phyloP scores from a whole-genome alignment of 139 green algal genomes.

The Chlamydomonas incerta region DNA sequence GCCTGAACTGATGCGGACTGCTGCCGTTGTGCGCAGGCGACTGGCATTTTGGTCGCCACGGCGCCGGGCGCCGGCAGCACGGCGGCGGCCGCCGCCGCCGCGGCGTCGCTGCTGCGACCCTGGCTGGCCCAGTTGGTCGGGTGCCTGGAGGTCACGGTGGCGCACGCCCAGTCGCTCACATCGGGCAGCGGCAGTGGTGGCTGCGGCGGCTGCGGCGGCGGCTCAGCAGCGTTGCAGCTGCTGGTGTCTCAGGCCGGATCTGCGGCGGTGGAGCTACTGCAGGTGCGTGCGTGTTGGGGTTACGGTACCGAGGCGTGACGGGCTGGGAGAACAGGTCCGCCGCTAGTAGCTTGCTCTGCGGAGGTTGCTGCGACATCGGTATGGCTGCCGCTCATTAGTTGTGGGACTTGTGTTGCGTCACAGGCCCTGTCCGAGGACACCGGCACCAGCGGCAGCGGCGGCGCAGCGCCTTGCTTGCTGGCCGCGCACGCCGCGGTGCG shows the following conservation, averaged over 20 bases:
- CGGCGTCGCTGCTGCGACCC: neutral
- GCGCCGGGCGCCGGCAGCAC: too few species aligned
- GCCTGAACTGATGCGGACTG: too few species aligned
- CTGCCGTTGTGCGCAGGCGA: too few species aligned
- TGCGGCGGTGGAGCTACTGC: neutral
- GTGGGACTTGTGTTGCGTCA: neutral
- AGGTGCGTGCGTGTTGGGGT: neutral
- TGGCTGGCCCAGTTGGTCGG: conserved; percentile 34
- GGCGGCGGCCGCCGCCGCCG: too few species aligned
- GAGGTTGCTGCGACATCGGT: too few species aligned
- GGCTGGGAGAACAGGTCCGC: too few species aligned
- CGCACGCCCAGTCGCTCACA: neutral
- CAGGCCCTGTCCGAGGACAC: neutral
- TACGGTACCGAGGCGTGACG: too few species aligned
- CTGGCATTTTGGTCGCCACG: too few species aligned
- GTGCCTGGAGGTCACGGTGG: conserved; percentile 33
- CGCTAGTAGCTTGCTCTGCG: too few species aligned
- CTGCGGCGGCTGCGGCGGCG: neutral
- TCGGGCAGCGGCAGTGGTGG: too few species aligned
- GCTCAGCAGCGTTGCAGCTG: neutral
- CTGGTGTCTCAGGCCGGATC: neutral
- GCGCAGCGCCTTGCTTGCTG: neutral
- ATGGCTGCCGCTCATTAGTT: neutral
- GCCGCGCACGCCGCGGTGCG: neutral
- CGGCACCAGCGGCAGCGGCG: neutral